Percentiles rank a stretch among this genome's conserved stretches.
These are phyloP conservation scores for Citrus cavaleriei DNA, from an alignment of 345 rosid genomes.

Conservation along the genomic window DNA sequence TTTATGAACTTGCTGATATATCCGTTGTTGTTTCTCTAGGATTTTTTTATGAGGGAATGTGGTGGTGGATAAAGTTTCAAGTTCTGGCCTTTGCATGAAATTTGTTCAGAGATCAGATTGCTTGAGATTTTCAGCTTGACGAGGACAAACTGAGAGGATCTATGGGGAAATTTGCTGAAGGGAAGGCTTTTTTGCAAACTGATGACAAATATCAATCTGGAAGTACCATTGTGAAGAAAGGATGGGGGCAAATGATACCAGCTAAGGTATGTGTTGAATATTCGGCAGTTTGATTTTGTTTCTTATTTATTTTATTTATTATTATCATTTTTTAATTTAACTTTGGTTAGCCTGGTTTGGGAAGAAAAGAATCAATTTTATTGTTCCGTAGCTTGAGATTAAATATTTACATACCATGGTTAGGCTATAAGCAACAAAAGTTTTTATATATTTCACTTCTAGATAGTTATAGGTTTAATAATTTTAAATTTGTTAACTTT, in stretches of 20 bases:
- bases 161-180: slow-evolving; percentile 23
- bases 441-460: neutral
- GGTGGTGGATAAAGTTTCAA: slow-evolving; percentile 3
- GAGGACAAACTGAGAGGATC: neutral
- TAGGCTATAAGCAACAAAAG: too few relatives aligned
- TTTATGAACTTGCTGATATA: neutral
- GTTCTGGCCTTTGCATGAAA: neutral
- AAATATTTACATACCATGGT: neutral
- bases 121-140: slow-evolving; percentile 6
- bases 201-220: slow-evolving; percentile 9
- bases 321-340: too few relatives aligned
- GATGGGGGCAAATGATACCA: slow-evolving; percentile 2
- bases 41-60: neutral
- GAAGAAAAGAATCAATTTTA: neutral
- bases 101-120: neutral
- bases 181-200: slow-evolving; percentile 6
- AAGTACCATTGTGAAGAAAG: slow-evolving; percentile 4
- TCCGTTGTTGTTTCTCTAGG: neutral
- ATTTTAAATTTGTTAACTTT: neutral
- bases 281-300: neutral
- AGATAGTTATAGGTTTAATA: neutral
- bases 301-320: neutral
- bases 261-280: slow-evolving; percentile 9
- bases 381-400: neutral
- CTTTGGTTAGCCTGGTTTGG: neutral